A percentile compares a stretch with the other conserved stretches of the same genome.
Conservation (phyloP, 345 rosid species). For the Brassica carinata region DNA sequence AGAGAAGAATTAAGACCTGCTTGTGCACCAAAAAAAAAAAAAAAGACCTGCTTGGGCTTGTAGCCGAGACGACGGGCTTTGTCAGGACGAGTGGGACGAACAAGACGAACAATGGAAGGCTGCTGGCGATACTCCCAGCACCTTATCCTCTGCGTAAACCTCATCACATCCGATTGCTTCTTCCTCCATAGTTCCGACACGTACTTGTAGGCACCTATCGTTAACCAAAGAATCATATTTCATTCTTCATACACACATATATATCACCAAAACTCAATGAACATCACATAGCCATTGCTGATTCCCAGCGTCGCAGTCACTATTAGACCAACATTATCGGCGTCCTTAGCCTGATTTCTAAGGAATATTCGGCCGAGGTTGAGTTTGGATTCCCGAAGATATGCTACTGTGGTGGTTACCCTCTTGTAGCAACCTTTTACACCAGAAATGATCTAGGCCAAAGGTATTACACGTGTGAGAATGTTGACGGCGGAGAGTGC, state of each 20-base stretch:
- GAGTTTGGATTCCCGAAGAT: no score
- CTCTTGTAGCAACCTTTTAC: no score
- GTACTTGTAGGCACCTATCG: conserved; percentile 93
- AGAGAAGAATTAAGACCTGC: no score
- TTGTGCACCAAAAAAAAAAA: background rate
- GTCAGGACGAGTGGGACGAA: conserved; percentile 94
- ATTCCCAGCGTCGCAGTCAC: conserved; percentile 25
- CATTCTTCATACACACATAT: background rate
- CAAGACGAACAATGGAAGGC: conserved; percentile 92
- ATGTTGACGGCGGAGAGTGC: no score
- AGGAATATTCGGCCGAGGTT: no score
- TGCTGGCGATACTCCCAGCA: conserved; percentile 99
- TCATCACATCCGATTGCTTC: conserved; percentile 99
- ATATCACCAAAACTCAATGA: background rate
- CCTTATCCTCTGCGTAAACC: conserved; percentile 96
- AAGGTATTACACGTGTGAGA: no score
- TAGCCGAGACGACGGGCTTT: conserved; percentile 93
- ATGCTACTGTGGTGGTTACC: no score
- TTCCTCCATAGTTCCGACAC: conserved; percentile 99
- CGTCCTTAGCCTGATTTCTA: no score
- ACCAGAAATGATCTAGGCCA: no score
- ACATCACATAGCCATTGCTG: conserved; percentile 32
- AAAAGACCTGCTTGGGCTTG: conserved; percentile 93
- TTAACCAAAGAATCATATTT: background rate
- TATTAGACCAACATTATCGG: no score